Evolutionary conservation across 495 filamentous ascomycete species (phyloP).

Genomic region (Tuber borchii): DNA sequence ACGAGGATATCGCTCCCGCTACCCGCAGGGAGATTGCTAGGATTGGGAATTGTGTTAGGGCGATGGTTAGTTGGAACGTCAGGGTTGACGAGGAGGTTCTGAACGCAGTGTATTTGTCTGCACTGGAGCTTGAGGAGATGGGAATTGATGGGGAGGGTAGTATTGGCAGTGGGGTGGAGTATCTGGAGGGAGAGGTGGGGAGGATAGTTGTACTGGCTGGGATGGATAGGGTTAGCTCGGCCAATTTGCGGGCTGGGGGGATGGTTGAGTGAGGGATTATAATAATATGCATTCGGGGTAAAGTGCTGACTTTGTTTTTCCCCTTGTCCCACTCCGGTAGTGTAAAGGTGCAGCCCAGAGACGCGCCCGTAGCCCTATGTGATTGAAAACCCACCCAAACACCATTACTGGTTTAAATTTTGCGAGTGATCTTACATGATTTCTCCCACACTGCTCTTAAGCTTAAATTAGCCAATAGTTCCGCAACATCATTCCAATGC

Average conservation of each 20-base stretch:
- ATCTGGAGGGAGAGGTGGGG: slow-evolving; percentile 64
- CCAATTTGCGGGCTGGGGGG: neutral
- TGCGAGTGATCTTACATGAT: neutral
- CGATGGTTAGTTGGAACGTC: slow-evolving; percentile 70
- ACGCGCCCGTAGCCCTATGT: neutral
- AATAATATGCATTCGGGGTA: neutral
- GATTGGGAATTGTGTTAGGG: slow-evolving; percentile 67
- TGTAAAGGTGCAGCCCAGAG: neutral
- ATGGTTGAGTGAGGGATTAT: neutral
- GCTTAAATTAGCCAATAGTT: neutral
- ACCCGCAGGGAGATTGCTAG: slow-evolving; percentile 85
- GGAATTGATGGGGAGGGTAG: slow-evolving; percentile 42
- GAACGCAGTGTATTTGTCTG: slow-evolving; percentile 67
- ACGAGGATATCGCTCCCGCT: slow-evolving; percentile 66
- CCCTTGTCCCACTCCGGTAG: neutral
- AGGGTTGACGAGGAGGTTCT: slow-evolving; percentile 91
- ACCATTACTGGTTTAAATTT: neutral
- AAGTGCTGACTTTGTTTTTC: neutral
- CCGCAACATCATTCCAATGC: neutral
- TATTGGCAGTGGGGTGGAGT: slow-evolving; percentile 48
- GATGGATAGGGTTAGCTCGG: slow-evolving; percentile 36
- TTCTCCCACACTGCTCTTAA: neutral
- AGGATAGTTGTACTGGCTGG: slow-evolving; percentile 58
- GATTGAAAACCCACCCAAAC: neutral
- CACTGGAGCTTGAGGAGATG: slow-evolving; percentile 44